phyloP scores from a whole-genome alignment of 331 rosid species.

The Telfairia occidentalis region DNA sequence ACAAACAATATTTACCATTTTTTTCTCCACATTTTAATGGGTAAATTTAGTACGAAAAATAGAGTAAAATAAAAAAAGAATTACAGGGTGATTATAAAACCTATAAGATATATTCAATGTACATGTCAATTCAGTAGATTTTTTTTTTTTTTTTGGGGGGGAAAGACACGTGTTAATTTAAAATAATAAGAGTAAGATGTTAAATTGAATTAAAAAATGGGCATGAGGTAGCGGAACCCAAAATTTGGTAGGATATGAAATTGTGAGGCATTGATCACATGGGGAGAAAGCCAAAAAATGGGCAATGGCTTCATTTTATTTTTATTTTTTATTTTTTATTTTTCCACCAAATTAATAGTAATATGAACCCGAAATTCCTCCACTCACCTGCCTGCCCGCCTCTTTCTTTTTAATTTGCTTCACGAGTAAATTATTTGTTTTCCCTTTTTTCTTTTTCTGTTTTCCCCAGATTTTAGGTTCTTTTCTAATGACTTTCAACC shows the following conservation, averaged over 20 bases:
- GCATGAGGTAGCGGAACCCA: background rate
- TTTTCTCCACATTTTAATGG: background rate
- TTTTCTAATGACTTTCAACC: background rate
- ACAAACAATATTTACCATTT: background rate
- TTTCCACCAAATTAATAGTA: slow-evolving; percentile 1
- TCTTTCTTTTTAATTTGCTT: background rate
- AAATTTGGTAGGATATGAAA: background rate
- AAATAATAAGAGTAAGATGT: background rate
- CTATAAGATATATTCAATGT: no score
- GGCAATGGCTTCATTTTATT: background rate
- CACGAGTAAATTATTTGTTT: background rate
- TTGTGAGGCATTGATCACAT: background rate
- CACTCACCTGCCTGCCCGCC: background rate
- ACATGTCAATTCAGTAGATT: background rate
- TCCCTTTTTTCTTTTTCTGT: background rate
- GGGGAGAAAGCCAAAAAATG: background rate
- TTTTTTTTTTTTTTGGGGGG: background rate
- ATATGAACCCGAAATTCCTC: background rate
- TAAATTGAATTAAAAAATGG: background rate
- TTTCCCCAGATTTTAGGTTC: background rate
- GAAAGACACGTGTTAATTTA: background rate
- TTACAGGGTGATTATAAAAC: background rate
- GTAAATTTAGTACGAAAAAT: background rate
- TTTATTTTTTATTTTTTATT: background rate
- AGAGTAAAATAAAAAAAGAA: background rate